Evolutionary conservation across 2,329 filamentous ascomycete species (phyloP).

Genomic region (Akanthomyces muscarius): DNA sequence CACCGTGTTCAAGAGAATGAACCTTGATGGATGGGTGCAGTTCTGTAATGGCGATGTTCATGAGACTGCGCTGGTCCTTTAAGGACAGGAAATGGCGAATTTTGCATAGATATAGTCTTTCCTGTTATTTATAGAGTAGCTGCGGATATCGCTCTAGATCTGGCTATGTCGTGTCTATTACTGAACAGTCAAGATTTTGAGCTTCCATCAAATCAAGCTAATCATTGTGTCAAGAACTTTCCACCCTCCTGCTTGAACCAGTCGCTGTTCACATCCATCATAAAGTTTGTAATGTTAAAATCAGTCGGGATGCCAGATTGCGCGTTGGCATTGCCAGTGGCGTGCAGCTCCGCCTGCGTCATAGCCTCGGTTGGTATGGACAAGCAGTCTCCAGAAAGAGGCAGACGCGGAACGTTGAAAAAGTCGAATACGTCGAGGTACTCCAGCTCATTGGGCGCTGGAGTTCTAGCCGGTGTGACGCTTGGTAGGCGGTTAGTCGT

Average conservation of each 20-base stretch:
- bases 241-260: constrained; percentile 58
- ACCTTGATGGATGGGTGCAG: constrained; percentile 59
- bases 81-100: background rate
- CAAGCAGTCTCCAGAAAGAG: constrained; percentile 32
- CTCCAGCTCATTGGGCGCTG: constrained; percentile 77
- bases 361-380: constrained; percentile 20
- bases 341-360: constrained; percentile 26
- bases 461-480: constrained; percentile 60
- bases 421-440: constrained; percentile 93
- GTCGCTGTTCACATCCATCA: constrained; percentile 68
- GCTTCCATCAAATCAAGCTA: background rate
- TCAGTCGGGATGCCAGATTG: constrained; percentile 44
- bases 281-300: constrained; percentile 75
- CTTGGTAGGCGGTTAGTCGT: constrained; percentile 45
- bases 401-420: constrained; percentile 81
- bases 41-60: constrained; percentile 43
- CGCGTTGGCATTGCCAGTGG: constrained; percentile 27
- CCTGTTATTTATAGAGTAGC: background rate
- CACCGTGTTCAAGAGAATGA: constrained; percentile 62
- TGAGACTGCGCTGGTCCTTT: constrained; percentile 21
- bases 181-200: background rate
- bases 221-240: constrained; percentile 21
- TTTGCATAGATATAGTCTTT: background rate
- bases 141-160: background rate
- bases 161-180: no score